Percentiles rank a stretch among this genome's conserved stretches.
phyloP scores from a whole-genome alignment of 176 grass and related monocot genomes.

The Elaeis guineensis region DNA sequence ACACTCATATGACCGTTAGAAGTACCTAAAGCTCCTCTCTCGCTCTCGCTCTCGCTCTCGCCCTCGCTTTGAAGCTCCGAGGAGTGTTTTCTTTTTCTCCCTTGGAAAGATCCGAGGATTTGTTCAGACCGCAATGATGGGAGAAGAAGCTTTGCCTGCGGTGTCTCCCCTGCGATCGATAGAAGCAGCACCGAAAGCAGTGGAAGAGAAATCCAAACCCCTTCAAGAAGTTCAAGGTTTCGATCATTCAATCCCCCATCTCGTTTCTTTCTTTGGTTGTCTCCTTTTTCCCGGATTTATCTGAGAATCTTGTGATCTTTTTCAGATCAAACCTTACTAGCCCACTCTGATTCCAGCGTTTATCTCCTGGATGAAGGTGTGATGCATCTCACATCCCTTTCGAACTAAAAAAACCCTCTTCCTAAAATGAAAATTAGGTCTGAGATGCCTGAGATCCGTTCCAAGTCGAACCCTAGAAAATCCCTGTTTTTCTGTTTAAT shows the following conservation, averaged over 20 bases:
- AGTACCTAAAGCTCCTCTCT: neutral
- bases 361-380: too few species aligned
- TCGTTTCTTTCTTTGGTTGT: neutral
- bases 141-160: constrained; percentile 6
- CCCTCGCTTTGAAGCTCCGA: neutral
- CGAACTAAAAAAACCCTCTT: too few species aligned
- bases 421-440: too few species aligned
- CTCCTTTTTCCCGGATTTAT: too few species aligned
- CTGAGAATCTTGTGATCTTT: too few species aligned
- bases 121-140: neutral
- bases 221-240: constrained; percentile 10
- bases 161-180: neutral
- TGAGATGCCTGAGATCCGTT: too few species aligned
- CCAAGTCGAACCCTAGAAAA: too few species aligned
- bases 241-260: neutral
- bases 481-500: too few species aligned
- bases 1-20: constrained; percentile 27
- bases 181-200: too few species aligned
- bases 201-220: neutral
- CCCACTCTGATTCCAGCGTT: too few species aligned
- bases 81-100: neutral
- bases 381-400: too few species aligned
- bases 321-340: too few species aligned
- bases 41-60: constrained; percentile 11
- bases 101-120: neutral